Evolutionary conservation across 495 filamentous ascomycete genomes (phyloP).

Genomic region (Penicillium canescens): DNA sequence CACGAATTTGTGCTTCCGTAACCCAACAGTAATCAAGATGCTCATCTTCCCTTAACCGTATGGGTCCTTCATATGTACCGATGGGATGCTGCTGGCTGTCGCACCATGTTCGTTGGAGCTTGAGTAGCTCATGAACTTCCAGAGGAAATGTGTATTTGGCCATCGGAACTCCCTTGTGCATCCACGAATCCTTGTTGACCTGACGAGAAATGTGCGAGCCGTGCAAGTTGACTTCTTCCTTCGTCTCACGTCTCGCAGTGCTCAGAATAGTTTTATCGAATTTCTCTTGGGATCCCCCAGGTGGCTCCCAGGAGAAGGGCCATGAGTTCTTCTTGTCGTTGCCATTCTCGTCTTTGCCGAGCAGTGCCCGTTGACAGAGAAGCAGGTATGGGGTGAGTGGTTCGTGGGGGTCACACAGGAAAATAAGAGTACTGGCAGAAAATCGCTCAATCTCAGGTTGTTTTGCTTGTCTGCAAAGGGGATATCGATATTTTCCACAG

Average conservation of each 20-base stretch:
- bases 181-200: not conserved
- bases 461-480: constrained; percentile 1
- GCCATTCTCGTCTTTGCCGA: not conserved
- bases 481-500: not conserved
- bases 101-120: constrained; percentile 1
- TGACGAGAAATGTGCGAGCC: not conserved
- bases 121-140: not conserved
- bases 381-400: too few species aligned
- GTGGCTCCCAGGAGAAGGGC: not conserved
- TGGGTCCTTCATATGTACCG: not conserved
- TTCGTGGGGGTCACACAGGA: not conserved
- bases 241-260: not conserved
- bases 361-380: not conserved
- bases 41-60: too few species aligned
- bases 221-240: constrained; percentile 3
- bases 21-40: too few species aligned
- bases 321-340: constrained; percentile 1
- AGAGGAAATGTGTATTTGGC: not conserved
- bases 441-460: not conserved
- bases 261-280: not conserved
- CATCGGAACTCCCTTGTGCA: not conserved
- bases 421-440: constrained; percentile 1
- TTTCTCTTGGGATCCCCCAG: not conserved
- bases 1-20: too few species aligned
- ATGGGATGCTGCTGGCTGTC: not conserved